These are phyloP conservation scores for Fusarium torreyae DNA, from an alignment of 2,329 filamentous ascomycete species.

Conservation along the genomic window DNA sequence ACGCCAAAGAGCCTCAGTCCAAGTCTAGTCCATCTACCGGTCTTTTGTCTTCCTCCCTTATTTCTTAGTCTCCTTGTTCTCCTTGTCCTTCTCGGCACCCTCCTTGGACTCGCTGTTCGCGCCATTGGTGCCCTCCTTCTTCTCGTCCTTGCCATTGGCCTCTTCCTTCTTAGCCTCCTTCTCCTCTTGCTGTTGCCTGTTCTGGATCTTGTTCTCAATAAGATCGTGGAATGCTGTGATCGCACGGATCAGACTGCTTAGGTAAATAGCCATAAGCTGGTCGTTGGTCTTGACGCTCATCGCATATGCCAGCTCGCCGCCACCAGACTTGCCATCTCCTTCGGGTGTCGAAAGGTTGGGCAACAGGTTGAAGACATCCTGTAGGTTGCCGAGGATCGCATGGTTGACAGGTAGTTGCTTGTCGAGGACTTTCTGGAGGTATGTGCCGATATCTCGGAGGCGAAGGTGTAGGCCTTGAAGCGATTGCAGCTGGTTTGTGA, in stretches of 20 bases:
- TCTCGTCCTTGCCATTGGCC: conserved; percentile 70
- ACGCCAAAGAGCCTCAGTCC: conserved; percentile 44
- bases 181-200: conserved; percentile 96
- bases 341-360: conserved; percentile 94
- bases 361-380: conserved; percentile 98
- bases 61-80: conserved; percentile 68
- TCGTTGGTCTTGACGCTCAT: conserved; percentile 99
- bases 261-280: conserved; percentile 98
- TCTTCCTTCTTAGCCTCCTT: conserved; percentile 90
- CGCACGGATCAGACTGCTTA: conserved; percentile 92
- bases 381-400: conserved; percentile 96
- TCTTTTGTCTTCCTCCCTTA: conserved; percentile 32
- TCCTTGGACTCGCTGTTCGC: conserved; percentile 66
- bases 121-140: conserved; percentile 66
- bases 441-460: conserved; percentile 93
- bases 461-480: conserved; percentile 95
- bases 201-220: conserved; percentile 99
- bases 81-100: conserved; percentile 67
- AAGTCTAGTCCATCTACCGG: conserved; percentile 40
- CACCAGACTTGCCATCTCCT: conserved; percentile 73
- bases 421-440: conserved; percentile 95
- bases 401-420: conserved; percentile 96
- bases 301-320: conserved; percentile 90
- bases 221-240: conserved; percentile 99
- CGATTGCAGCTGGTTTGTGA: conserved; percentile 97